These are phyloP conservation scores for Suhomyces xylopsoci DNA, from an alignment of 805 yeast species.

Conservation along the genomic window DNA sequence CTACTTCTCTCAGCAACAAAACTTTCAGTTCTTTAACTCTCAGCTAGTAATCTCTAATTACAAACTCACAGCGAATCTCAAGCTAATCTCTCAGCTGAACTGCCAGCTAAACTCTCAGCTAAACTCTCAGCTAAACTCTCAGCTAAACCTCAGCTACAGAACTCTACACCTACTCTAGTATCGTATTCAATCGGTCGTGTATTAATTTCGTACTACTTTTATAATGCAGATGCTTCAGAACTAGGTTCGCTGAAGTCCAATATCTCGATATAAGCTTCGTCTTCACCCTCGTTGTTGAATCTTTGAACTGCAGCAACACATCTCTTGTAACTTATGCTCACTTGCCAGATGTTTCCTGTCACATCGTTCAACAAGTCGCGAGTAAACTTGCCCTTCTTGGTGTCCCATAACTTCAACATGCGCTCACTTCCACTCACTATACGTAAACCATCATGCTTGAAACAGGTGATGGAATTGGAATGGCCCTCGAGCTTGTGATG, in stretches of 20 bases:
- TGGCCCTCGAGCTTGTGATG: constrained; percentile 75
- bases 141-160: no score
- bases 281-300: constrained; percentile 40
- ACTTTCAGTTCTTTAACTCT: no score
- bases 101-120: no score
- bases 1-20: no score
- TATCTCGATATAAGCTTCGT: constrained; percentile 74
- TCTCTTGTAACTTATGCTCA: constrained; percentile 74
- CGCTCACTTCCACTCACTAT: constrained; percentile 88
- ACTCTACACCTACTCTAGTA: no score
- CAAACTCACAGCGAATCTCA: no score
- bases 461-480: constrained; percentile 85
- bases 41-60: no score
- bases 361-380: constrained; percentile 71
- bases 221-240: not conserved
- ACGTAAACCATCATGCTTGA: constrained; percentile 80
- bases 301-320: constrained; percentile 90
- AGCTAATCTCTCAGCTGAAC: no score
- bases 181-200: not conserved
- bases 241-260: constrained; percentile 63
- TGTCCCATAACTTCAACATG: constrained; percentile 85
- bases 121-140: no score
- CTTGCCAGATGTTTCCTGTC: constrained; percentile 92
- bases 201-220: not conserved
- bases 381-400: constrained; percentile 70